Evolutionary conservation across 2,329 filamentous ascomycete genomes (phyloP), one percentile per base, ranked within the genome.

Genomic region (Penicillium sp.): DNA sequence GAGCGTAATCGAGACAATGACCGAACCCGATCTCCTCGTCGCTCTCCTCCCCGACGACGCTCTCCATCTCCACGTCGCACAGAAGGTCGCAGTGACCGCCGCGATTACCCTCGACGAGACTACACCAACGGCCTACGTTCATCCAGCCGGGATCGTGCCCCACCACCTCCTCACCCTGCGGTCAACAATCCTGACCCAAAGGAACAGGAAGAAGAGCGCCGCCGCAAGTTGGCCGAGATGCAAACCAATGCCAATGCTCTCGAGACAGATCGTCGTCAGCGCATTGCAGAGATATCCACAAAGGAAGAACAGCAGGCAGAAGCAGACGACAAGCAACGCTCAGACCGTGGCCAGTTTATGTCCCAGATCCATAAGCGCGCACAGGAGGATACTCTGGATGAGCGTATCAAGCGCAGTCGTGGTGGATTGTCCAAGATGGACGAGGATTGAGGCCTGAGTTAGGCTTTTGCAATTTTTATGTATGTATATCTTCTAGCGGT

Each of bases 211-310:
- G 65, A 66, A 53, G 67, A 70, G 38, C 65, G 65, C 23, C 56
- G 57, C 31, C 61, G 62, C 23, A 88, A 83, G 65, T 71, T 89
- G 15, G 86, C 83, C 13, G 84, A 82, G 7, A 89, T 90, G 87
- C 85, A 88, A 66, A 78, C 79, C 15, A 84, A 83, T 25, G 87
- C 87, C 4, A 78, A 77, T 1, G 81, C 86, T 9, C 74, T 95
- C 42, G 87, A 92, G 59, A 65, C 75, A n/a, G 83, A 87, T 58
- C 83, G 89, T 28, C 81, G 81, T 56, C 78, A 80, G 51, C 81
- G 89, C 23, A 73, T 95, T 8, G 80, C 81, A 0, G 81, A 82
- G 1, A 72, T 91, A 15, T 83, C 81, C 23, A 80, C 82, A 55
- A 77, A 77, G 52, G 89, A 95, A 58, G 78, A 80, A 42, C 74